Evolutionary conservation across 2,329 filamentous ascomycete species (phyloP), one percentile per base, ranked within the genome.

Genomic region (Ceratocystiopsis brevicomis): DNA sequence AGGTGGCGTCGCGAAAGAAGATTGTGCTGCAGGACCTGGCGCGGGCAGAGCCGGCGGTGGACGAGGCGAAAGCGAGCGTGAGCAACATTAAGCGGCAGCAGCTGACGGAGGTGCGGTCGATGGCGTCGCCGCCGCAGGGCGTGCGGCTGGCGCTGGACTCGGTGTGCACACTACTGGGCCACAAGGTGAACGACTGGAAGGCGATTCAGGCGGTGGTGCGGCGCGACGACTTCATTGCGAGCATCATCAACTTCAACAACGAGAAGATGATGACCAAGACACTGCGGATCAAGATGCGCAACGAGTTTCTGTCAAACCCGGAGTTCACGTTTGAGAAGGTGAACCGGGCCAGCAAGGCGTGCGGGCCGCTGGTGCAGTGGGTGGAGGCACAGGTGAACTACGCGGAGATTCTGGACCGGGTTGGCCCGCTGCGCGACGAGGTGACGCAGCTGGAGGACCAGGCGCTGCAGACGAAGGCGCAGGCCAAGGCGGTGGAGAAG

Each of bases 1-100:
- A 92, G 58, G 86, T 98, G 38, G 81, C 85, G 4, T 68, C 73
- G 51, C 79, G 90, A 50, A 81, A 75, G 58, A 78, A 88, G 59
- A 77, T 93, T 45, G 92, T 96, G 34, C 63, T 93, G 53, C 71
- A 76, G 52, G 90, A 98, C 64, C 68, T 98, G 46, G 88, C 85
- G 30, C 80, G 76, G 56, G 90, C 90, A 14, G 88, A 96, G 57
- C 90, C 90, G 10, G 90, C 90, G 40, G 90, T 98, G 44, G 65
- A 82, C 48, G 86, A 93, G 60, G 90, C 90, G 40, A 84, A 90
- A 65, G 84, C 86, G 59, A 95, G 87, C 62, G 92, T 98, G 60
- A 90, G 83, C 66, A 95, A 92, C 67, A 98, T 98, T 67, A 98
- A 96, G 68, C 78, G 82, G 57, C 86, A 94, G 58, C 90, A 98